These are phyloP conservation scores for Juglanconis sp. DNA, from an alignment of 2,329 filamentous ascomycete species.

Conservation along the genomic window DNA sequence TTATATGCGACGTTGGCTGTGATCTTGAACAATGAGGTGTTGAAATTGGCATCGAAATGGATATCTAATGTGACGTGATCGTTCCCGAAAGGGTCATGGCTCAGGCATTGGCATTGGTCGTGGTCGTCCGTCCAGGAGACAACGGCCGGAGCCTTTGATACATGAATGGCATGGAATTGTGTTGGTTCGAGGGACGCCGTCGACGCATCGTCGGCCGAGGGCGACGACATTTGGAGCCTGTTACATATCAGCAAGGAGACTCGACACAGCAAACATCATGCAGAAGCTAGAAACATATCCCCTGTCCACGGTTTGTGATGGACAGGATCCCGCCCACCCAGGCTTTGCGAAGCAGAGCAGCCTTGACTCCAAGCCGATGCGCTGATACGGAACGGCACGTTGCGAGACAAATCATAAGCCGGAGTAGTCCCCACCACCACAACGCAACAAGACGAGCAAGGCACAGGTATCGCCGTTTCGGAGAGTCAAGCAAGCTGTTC, in stretches of 20 bases:
- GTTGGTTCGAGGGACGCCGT: constrained; percentile 7
- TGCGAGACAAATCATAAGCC: neutral
- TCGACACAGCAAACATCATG: neutral
- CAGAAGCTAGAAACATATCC: constrained; percentile 9
- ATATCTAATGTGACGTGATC: constrained; percentile 12
- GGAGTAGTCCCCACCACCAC: constrained; percentile 16
- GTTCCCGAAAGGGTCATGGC: constrained; percentile 1
- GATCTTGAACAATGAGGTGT: constrained; percentile 14
- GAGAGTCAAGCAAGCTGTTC: neutral
- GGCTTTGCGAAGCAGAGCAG: constrained; percentile 16
- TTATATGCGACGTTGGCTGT: constrained; percentile 14
- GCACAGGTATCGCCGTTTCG: constrained; percentile 14
- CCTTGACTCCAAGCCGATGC: constrained; percentile 15
- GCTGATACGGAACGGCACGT: neutral
- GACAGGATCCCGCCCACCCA: constrained; percentile 18
- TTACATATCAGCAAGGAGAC: constrained; percentile 2
- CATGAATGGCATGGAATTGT: neutral
- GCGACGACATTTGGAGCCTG: constrained; percentile 10
- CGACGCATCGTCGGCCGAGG: constrained; percentile 2
- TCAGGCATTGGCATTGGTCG: neutral
- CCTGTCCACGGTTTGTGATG: neutral
- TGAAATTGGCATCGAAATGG: neutral
- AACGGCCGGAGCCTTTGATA: constrained; percentile 2
- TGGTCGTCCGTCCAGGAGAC: constrained; percentile 13
- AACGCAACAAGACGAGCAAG: constrained; percentile 11